Evolutionary conservation across 2,329 filamentous ascomycete species (phyloP).

Genomic region (Ceratocystis lukuohia): DNA sequence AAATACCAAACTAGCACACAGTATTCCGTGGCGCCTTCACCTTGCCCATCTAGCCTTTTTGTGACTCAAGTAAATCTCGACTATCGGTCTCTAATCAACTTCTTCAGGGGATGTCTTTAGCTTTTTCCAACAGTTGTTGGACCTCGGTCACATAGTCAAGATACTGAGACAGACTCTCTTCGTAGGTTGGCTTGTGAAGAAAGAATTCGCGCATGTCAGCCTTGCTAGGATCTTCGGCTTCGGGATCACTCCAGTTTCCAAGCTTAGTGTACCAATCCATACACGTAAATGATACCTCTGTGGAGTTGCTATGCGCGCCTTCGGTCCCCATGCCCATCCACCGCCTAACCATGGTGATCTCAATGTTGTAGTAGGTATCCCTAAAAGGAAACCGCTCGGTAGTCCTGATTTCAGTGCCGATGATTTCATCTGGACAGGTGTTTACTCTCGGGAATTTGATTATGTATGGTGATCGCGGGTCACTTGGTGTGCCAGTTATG

Average conservation of each 20-base stretch:
- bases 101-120: neutral
- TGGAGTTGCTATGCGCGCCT: neutral
- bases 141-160: neutral
- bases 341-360: neutral
- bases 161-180: slow-evolving; percentile 2
- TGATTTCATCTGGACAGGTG: neutral
- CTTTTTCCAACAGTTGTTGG: neutral
- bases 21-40: neutral
- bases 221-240: neutral
- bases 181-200: neutral
- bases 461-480: neutral
- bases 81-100: neutral
- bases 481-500: neutral
- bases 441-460: neutral
- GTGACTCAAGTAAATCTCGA: neutral
- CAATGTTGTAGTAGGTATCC: neutral
- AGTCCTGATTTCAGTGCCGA: neutral
- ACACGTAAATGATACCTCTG: neutral
- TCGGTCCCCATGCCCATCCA: slow-evolving; percentile 5
- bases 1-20: neutral
- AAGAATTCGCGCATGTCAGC: neutral
- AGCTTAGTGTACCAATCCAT: slow-evolving; percentile 6
- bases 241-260: neutral
- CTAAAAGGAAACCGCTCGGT: neutral
- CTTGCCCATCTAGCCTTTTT: neutral